These are phyloP conservation scores for Pythium insidiosum DNA, from an alignment of 352 stramenopile genomes.

Conservation along the genomic window DNA sequence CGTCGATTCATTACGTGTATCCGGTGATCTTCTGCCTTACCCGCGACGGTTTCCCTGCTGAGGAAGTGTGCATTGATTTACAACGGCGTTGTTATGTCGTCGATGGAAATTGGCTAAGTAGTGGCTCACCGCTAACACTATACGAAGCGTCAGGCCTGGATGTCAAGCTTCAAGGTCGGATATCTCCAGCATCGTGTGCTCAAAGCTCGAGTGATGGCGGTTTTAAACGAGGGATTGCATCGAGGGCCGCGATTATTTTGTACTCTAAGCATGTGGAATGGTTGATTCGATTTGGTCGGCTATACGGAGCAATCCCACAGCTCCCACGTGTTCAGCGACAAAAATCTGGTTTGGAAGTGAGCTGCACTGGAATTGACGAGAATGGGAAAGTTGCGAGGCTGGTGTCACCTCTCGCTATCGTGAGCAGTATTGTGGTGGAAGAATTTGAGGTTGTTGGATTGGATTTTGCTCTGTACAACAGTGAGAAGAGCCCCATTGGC, in stretches of 20 bases:
- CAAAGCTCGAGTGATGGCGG: slow-evolving; percentile 2
- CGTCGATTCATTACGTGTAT: slow-evolving; percentile 34
- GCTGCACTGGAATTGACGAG: too few species aligned
- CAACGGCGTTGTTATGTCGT: too few species aligned
- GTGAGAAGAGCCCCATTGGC: slow-evolving; percentile 50
- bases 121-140: too few species aligned
- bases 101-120: slow-evolving; percentile 1
- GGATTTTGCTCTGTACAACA: slow-evolving; percentile 65
- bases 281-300: slow-evolving; percentile 44
- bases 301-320: slow-evolving; percentile 32
- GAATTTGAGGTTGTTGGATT: slow-evolving; percentile 54
- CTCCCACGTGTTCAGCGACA: too few species aligned
- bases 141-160: too few species aligned
- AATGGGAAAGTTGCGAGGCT: too few species aligned
- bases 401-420: slow-evolving; percentile 18
- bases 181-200: too few species aligned
- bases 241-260: slow-evolving; percentile 49
- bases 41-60: slow-evolving; percentile 1
- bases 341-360: too few species aligned
- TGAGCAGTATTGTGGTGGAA: slow-evolving; percentile 36
- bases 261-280: slow-evolving; percentile 76
- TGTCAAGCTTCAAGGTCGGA: too few species aligned
- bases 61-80: too few species aligned
- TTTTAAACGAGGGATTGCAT: slow-evolving; percentile 47
- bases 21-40: slow-evolving; percentile 27